A percentile compares a stretch with the other conserved stretches of the same genome.
These are phyloP conservation scores for Coniochaeta sp. DNA, from an alignment of 2,329 filamentous ascomycete species.

Conservation along the genomic window DNA sequence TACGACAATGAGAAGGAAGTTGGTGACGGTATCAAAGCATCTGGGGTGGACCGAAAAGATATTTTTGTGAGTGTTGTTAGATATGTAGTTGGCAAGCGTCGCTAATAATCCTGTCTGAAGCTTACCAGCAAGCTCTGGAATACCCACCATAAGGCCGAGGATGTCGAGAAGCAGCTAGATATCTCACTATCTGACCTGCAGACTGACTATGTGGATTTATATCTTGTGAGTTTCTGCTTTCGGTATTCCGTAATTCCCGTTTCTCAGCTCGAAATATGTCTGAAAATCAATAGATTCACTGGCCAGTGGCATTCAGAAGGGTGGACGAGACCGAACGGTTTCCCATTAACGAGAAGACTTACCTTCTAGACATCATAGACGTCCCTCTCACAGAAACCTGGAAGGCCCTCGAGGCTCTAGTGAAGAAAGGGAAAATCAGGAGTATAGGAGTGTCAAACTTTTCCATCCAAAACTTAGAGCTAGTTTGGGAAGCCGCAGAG, in stretches of 20 bases:
- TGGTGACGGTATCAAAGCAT: constrained; percentile 53
- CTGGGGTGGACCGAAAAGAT: constrained; percentile 54
- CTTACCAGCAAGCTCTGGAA: constrained; percentile 80
- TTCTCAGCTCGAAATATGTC: constrained; percentile 27
- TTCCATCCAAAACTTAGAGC: constrained; percentile 72
- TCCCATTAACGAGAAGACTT: constrained; percentile 29
- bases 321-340: constrained; percentile 29
- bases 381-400: constrained; percentile 77
- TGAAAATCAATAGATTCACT: constrained; percentile 54
- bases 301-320: constrained; percentile 33
- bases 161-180: constrained; percentile 54
- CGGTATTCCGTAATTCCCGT: too few species aligned
- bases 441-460: constrained; percentile 88
- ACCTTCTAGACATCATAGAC: constrained; percentile 48
- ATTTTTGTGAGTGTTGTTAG: constrained; percentile 34
- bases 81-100: background rate
- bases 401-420: constrained; percentile 63
- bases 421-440: constrained; percentile 61
- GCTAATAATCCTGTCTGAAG: constrained; percentile 20
- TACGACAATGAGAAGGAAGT: constrained; percentile 63
- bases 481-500: constrained; percentile 59
- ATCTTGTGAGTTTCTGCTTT: constrained; percentile 56
- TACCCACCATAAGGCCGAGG: constrained; percentile 59
- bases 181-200: constrained; percentile 53
- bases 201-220: constrained; percentile 61